Base-by-base conservation (phyloP, 352 stramenopile genomes). In the Phytophthora melonis region DNA sequence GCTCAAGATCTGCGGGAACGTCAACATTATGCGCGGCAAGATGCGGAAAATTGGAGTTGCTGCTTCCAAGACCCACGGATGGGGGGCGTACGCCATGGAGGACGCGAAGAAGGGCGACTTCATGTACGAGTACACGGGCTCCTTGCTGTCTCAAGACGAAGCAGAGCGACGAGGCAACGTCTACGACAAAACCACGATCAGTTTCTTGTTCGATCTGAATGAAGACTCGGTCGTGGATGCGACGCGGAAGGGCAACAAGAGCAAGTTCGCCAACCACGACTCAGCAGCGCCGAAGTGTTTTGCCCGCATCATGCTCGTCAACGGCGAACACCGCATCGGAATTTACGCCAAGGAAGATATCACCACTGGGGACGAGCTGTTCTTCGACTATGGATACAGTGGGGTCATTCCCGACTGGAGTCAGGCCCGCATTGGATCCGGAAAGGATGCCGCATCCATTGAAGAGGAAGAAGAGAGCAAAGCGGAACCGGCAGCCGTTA, bases 181-280 rank as follows among this genome's bases (percentile, higher is more conserved):
- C 10, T 97, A 98, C 79, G 93, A 98, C 70, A 92, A 92, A 73
- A 84, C 84, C 18, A 94, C 94, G 19, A 84, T 96, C 45, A 95
- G 87, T 55, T 99, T 98, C 72, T 74, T 99, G 13, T 99, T 99
- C 72, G 95, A 99, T 78, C 66, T 98, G 67, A 98, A 91, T 47
- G 91, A 95, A 59, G 96, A 99, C 67, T 88, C 82, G 7, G 90
- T 97, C 53, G 86, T 99, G 52, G 97, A 99, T 81, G 95, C 96
- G 0, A 96, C 92, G 13, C 88, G 92, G 27, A 98, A 98, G 70
- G 97, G 97, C 14, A 99, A 99, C 87, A 98, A 99, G 78, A 97
- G 92, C 62, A 96, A 97, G 61, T 99, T 98, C 72, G 91, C 93
- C 1, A 98, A 98, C 70, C 95, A 99, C 72, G 81, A 82, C 53